Conservation (phyloP, 768 basidiomycete genomes). For the Auricularia cornea region DNA sequence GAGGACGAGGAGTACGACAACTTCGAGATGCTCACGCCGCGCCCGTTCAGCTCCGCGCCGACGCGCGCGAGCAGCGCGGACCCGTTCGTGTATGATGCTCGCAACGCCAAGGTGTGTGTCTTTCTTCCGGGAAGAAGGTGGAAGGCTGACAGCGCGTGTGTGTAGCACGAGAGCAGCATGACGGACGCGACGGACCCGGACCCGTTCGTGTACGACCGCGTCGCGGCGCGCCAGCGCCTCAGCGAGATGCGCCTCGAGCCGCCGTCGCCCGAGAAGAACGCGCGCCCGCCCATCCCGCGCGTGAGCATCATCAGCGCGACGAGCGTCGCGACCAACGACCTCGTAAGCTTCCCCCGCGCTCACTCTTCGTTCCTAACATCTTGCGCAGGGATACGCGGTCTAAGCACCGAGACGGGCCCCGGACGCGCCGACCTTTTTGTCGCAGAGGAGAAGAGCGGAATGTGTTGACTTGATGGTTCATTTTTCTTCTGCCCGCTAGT, state of each 20-base stretch:
- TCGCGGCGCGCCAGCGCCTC: background rate
- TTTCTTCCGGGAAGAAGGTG: background rate
- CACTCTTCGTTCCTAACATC: background rate
- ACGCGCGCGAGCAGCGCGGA: background rate
- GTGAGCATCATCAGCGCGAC: background rate
- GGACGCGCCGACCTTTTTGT: no score
- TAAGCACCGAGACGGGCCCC: background rate
- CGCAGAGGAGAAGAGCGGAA: no score
- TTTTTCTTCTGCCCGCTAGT: no score
- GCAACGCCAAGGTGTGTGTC: background rate
- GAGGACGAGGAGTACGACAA: background rate
- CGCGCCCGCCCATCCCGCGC: background rate
- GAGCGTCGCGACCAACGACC: background rate
- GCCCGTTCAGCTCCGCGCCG: background rate
- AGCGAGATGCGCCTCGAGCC: background rate
- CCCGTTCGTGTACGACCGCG: conserved; percentile 2
- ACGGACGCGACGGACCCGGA: background rate
- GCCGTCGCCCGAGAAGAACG: background rate
- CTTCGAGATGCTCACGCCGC: background rate
- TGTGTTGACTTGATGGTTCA: no score
- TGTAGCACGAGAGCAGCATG: background rate
- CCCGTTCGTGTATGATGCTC: background rate
- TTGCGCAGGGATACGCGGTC: background rate
- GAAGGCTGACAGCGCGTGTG: no score
- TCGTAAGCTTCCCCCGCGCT: background rate